Evolutionary conservation across 495 filamentous ascomycete species (phyloP).

Genomic region (Amphirosellinia nigrospora): DNA sequence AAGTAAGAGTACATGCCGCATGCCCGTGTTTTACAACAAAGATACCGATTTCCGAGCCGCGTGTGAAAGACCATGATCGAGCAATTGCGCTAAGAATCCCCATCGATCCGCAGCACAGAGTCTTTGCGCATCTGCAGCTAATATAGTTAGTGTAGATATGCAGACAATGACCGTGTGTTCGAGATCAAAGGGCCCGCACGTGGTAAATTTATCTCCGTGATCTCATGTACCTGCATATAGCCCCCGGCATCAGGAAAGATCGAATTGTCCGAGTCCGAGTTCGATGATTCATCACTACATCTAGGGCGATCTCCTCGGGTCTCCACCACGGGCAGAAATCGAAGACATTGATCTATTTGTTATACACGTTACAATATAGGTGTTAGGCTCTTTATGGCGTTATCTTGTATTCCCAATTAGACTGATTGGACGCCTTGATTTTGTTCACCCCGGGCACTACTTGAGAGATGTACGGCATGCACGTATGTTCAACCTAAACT

Average conservation of each 20-base stretch:
- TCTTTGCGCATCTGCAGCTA: neutral
- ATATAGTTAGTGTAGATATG: neutral
- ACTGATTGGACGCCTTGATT: neutral
- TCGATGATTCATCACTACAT: slow-evolving; percentile 22
- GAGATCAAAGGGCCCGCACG: neutral
- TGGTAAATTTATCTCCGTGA: neutral
- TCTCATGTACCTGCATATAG: neutral
- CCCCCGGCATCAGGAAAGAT: neutral
- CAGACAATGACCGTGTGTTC: neutral
- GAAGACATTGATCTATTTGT: neutral
- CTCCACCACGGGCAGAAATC: neutral
- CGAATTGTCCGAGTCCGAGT: neutral
- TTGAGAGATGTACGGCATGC: neutral
- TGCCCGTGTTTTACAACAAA: neutral
- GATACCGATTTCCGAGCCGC: slow-evolving; percentile 4
- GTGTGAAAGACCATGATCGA: neutral
- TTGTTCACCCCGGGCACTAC: neutral
- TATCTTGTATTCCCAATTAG: neutral
- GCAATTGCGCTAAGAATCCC: slow-evolving; percentile 1
- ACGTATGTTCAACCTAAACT: neutral
- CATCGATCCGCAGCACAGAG: neutral
- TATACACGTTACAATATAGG: neutral
- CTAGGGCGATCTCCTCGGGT: neutral
- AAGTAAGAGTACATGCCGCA: neutral
- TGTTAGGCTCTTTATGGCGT: neutral